Percentiles rank a stretch among this genome's conserved stretches.
phyloP scores from a whole-genome alignment of 2,329 filamentous ascomycete genomes.

The Fusarium sp. region DNA sequence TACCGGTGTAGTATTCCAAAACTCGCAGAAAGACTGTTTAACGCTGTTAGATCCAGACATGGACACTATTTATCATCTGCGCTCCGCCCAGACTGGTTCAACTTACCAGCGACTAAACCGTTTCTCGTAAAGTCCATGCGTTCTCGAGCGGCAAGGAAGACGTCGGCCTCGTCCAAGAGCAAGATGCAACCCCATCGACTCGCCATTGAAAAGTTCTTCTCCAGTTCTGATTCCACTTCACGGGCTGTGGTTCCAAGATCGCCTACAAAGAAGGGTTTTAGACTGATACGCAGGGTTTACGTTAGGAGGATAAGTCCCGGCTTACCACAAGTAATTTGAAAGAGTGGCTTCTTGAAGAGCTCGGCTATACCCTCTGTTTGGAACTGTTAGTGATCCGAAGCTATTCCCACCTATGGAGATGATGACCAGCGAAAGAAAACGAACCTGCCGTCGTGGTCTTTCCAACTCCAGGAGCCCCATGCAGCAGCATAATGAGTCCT shows the following conservation, averaged over 20 bases:
- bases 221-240: too few species aligned
- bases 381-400: too few species aligned
- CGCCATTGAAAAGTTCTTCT: too few species aligned
- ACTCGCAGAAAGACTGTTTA: conserved; percentile 1
- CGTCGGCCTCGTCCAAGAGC: conserved; percentile 1
- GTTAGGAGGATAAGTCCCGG: background rate
- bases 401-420: too few species aligned
- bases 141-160: conserved; percentile 8
- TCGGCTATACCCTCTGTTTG: background rate
- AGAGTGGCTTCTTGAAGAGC: background rate
- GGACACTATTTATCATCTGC: fast-evolving
- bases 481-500: too few species aligned
- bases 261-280: background rate
- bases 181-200: conserved; percentile 14
- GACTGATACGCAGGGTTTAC: background rate
- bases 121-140: background rate
- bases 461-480: too few species aligned
- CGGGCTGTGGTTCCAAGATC: background rate
- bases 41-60: too few species aligned
- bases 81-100: background rate
- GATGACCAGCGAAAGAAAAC: too few species aligned
- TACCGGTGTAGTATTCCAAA: background rate
- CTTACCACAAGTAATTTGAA: conserved; percentile 1
- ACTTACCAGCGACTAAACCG: background rate
- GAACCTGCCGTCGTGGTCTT: too few species aligned